phyloP scores from a whole-genome alignment of 2,329 filamentous ascomycete genomes.

The Fusarium sp. region DNA sequence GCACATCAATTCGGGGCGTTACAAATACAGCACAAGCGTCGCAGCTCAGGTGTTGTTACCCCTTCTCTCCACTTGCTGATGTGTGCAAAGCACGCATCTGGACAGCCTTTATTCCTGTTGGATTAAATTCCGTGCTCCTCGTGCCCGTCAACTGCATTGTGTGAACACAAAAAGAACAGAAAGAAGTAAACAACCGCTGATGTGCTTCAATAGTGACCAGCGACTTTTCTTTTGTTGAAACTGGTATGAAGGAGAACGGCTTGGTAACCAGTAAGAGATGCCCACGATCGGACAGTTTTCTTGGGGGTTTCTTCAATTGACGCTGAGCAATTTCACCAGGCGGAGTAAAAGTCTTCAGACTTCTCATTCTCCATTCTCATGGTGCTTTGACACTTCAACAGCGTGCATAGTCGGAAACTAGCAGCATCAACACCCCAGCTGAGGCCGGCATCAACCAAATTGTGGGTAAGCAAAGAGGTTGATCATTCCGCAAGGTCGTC shows the following conservation, averaged over 20 bases:
- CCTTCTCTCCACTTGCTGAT: slow-evolving; percentile 42
- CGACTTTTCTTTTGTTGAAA: slow-evolving; percentile 13
- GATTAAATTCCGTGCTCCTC: slow-evolving; percentile 22
- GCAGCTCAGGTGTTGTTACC: slow-evolving; percentile 37
- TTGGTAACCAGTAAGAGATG: slow-evolving; percentile 15
- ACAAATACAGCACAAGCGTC: slow-evolving; percentile 35
- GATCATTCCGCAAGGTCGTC: slow-evolving; percentile 30
- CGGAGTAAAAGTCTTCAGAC: slow-evolving; percentile 11
- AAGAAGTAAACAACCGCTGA: slow-evolving; percentile 14
- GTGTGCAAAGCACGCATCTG: slow-evolving; percentile 17
- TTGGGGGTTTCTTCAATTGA: slow-evolving; percentile 5
- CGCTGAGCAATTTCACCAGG: slow-evolving; percentile 11
- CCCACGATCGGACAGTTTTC: slow-evolving; percentile 10
- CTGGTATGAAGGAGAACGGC: neutral
- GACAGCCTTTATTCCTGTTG: slow-evolving; percentile 13
- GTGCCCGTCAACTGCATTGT: slow-evolving; percentile 23
- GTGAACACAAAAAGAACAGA: slow-evolving; percentile 26
- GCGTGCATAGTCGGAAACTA: slow-evolving; percentile 20
- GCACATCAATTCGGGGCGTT: slow-evolving; percentile 27
- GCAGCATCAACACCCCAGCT: slow-evolving; percentile 35
- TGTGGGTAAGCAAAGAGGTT: slow-evolving; percentile 30
- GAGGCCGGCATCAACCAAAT: slow-evolving; percentile 27
- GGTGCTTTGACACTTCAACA: slow-evolving; percentile 6
- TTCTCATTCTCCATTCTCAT: slow-evolving; percentile 6
- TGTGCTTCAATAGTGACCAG: slow-evolving; percentile 17